Evolutionary conservation across 352 stramenopile genomes (phyloP).

Genomic region (Phytophthora pinifolia): DNA sequence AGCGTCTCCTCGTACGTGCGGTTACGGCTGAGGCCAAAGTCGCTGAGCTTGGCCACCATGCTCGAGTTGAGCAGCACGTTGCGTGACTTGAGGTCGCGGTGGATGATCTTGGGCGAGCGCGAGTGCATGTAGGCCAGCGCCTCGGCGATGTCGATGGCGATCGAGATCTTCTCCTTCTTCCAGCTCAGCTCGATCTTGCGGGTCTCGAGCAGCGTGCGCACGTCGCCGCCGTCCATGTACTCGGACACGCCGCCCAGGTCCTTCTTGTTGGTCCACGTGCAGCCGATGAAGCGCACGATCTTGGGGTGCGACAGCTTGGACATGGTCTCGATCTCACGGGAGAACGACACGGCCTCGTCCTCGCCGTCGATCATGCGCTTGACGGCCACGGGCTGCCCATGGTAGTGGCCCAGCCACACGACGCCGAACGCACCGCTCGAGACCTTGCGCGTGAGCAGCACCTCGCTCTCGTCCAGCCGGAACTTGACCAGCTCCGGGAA

Average conservation of each 20-base stretch:
- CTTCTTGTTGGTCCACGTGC: conserved; percentile 79
- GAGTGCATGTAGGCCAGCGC: conserved; percentile 86
- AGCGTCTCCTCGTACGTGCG: conserved; percentile 87
- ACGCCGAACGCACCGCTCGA: conserved; percentile 82
- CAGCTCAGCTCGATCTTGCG: conserved; percentile 81
- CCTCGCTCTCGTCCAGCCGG: conserved; percentile 81
- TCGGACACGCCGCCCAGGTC: conserved; percentile 81
- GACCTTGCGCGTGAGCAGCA: conserved; percentile 82
- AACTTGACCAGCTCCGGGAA: conserved; percentile 75
- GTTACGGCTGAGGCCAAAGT: conserved; percentile 83
- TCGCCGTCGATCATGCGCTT: conserved; percentile 88
- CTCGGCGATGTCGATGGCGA: conserved; percentile 82
- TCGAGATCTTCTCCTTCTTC: conserved; percentile 82
- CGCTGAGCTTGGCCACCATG: conserved; percentile 83
- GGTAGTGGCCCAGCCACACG: conserved; percentile 87
- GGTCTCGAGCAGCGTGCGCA: conserved; percentile 82
- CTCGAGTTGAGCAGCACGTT: conserved; percentile 80
- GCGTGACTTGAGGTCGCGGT: conserved; percentile 82
- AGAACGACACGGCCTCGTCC: conserved; percentile 75
- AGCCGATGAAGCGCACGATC: conserved; percentile 86
- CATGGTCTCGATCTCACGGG: conserved; percentile 84
- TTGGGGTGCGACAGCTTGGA: conserved; percentile 76
- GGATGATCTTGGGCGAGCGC: conserved; percentile 80
- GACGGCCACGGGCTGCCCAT: conserved; percentile 80
- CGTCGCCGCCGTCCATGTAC: conserved; percentile 86